A percentile compares a stretch with the other conserved stretches of the same genome.
Conservation (phyloP, 768 basidiomycete genomes). For the Daedalea quercina region DNA sequence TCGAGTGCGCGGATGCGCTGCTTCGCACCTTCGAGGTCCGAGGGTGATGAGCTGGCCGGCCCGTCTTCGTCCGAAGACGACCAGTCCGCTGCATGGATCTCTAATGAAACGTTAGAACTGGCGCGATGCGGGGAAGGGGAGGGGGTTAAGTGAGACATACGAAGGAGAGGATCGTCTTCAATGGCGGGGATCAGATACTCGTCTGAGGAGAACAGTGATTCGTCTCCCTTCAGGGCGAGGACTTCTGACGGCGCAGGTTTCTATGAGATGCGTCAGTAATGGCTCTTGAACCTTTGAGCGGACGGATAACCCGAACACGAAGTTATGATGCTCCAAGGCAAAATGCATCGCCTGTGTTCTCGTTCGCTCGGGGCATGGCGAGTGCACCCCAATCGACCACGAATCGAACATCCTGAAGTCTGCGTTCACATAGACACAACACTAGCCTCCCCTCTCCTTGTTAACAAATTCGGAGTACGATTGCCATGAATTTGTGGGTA, state of each 20-base stretch:
- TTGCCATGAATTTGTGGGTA: too few species aligned
- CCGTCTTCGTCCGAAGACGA: slow-evolving; percentile 78
- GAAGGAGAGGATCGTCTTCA: slow-evolving; percentile 84
- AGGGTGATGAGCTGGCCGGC: slow-evolving; percentile 21
- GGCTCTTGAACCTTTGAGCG: slow-evolving; percentile 1
- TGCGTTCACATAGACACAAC: too few species aligned
- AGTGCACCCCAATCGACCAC: too few species aligned
- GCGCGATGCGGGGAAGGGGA: too few species aligned
- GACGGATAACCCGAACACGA: too few species aligned
- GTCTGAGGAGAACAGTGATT: slow-evolving; percentile 66
- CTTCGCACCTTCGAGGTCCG: slow-evolving; percentile 27
- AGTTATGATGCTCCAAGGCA: too few species aligned
- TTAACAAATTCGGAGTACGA: too few species aligned
- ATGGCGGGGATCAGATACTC: slow-evolving; percentile 76
- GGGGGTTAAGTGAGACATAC: slow-evolving; percentile 30
- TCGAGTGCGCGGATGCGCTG: slow-evolving; percentile 54
- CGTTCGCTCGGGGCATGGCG: too few species aligned
- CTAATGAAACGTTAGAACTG: slow-evolving; percentile 19
- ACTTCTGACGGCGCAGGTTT: slow-evolving; percentile 43
- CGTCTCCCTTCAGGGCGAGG: slow-evolving; percentile 43
- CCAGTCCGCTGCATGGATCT: slow-evolving; percentile 64
- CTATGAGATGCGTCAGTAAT: slow-evolving; percentile 28
- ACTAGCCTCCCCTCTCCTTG: too few species aligned
- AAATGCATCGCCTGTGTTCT: too few species aligned
- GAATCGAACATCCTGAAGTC: too few species aligned